Percentiles rank a stretch among this genome's conserved stretches.
Conservation (phyloP, 768 basidiomycete genomes). For the Russula brevipes region DNA sequence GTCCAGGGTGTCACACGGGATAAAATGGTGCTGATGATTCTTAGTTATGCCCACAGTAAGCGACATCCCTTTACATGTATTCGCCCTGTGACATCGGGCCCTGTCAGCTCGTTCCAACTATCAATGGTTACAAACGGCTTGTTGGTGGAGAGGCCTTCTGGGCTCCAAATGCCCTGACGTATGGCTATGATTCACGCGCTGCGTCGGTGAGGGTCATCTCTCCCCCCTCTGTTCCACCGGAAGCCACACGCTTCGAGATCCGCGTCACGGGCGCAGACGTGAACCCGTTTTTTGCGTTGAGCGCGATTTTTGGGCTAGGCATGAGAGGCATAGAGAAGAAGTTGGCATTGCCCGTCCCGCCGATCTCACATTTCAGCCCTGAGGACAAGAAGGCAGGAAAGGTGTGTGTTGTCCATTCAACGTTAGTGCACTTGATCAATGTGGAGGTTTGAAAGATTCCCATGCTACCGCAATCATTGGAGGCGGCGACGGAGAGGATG, state of each 20-base stretch:
- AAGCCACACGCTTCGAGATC: conserved; percentile 87
- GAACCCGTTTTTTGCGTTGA: conserved; percentile 86
- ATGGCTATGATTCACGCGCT: conserved; percentile 92
- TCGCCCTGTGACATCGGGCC: neutral
- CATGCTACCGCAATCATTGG: conserved; percentile 74
- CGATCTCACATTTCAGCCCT: conserved; percentile 54
- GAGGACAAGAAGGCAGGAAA: conserved; percentile 57
- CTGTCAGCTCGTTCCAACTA: conserved; percentile 71
- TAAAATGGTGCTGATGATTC: conserved; percentile 1
- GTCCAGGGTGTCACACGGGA: conserved; percentile 25
- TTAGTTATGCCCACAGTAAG: conserved; percentile 25
- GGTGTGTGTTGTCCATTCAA: conserved; percentile 31
- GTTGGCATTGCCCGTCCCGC: conserved; percentile 59
- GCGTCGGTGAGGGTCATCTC: conserved; percentile 90
- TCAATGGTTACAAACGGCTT: conserved; percentile 97
- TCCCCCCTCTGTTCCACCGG: conserved; percentile 76
- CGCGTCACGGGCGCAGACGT: conserved; percentile 97
- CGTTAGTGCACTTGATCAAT: neutral
- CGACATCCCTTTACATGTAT: neutral
- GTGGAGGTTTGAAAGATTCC: conserved; percentile 42
- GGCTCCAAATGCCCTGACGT: conserved; percentile 90
- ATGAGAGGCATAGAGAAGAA: conserved; percentile 82
- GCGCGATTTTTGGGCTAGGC: conserved; percentile 83
- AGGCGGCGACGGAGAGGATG: conserved; percentile 77
- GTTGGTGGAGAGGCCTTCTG: conserved; percentile 91